Percentiles rank a stretch among this genome's conserved stretches.
Evolutionary conservation across 2,329 filamentous ascomycete species (phyloP).

Genomic region (Pseudogymnoascus sp.): DNA sequence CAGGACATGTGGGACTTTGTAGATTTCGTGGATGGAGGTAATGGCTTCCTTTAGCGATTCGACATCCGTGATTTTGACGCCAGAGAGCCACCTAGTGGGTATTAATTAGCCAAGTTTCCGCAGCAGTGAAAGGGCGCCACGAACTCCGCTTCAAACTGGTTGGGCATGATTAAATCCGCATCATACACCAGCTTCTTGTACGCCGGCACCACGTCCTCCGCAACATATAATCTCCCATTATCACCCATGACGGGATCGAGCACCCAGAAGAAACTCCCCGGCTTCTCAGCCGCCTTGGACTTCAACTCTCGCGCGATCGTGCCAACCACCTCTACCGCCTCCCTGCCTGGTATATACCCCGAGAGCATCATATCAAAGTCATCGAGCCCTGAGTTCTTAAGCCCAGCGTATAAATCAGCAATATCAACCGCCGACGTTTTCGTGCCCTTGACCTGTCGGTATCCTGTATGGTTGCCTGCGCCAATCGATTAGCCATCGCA

Average conservation of each 20-base stretch:
- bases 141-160: conserved; percentile 95
- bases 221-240: conserved; percentile 84
- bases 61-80: conserved; percentile 73
- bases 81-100: conserved; percentile 63
- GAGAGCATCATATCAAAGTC: conserved; percentile 92
- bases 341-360: conserved; percentile 85
- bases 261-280: conserved; percentile 90
- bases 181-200: conserved; percentile 73
- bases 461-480: conserved; percentile 89
- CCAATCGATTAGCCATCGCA: background rate
- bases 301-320: conserved; percentile 75
- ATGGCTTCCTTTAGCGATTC: conserved; percentile 65
- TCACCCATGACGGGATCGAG: conserved; percentile 98
- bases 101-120: background rate
- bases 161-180: conserved; percentile 88
- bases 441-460: conserved; percentile 79
- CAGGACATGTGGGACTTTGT: conserved; percentile 76
- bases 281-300: conserved; percentile 49
- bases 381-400: conserved; percentile 75
- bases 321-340: conserved; percentile 75
- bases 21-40: conserved; percentile 64
- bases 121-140: conserved; percentile 25
- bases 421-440: conserved; percentile 77
- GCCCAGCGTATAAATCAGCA: conserved; percentile 70
- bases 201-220: conserved; percentile 80